A percentile compares a stretch with the other conserved stretches of the same genome.
Conservation (phyloP, 2,329 filamentous ascomycete species). For the Nemania bipapillata region DNA sequence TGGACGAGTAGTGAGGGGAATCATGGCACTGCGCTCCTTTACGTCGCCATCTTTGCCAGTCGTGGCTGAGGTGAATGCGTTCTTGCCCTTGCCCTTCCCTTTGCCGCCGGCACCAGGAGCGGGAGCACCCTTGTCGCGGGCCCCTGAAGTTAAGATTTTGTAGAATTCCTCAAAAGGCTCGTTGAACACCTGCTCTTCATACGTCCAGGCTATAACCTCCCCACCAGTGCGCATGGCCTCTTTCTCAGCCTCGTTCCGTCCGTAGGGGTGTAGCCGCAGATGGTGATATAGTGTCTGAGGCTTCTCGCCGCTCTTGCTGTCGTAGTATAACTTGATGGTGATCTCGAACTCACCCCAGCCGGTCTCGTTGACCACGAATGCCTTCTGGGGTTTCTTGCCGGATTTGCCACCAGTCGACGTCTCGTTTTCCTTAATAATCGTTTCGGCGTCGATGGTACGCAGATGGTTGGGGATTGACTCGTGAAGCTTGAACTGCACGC, state of each 20-base stretch:
- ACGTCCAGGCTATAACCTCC: constrained; percentile 80
- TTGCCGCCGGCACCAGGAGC: constrained; percentile 59
- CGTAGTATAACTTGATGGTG: constrained; percentile 93
- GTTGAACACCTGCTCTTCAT: constrained; percentile 97
- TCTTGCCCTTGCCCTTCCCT: constrained; percentile 66
- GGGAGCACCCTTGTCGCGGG: constrained; percentile 62
- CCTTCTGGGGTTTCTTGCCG: constrained; percentile 60
- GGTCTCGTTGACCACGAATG: constrained; percentile 86
- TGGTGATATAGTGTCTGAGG: constrained; percentile 95
- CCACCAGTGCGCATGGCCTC: constrained; percentile 69
- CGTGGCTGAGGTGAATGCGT: constrained; percentile 29
- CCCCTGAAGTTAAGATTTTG: constrained; percentile 81
- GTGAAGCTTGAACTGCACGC: constrained; percentile 97
- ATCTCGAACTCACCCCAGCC: constrained; percentile 99
- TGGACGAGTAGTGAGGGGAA: constrained; percentile 73
- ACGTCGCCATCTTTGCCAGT: constrained; percentile 52
- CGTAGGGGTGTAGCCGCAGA: constrained; percentile 89
- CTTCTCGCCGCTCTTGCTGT: constrained; percentile 87
- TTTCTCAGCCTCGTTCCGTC: constrained; percentile 79
- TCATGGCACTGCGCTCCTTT: constrained; percentile 75
- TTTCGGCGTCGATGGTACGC: constrained; percentile 68
- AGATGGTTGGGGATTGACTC: constrained; percentile 94
- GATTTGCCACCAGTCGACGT: constrained; percentile 37
- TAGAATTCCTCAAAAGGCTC: constrained; percentile 94
- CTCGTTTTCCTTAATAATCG: constrained; percentile 49